phyloP scores from a whole-genome alignment of 805 yeast species.

The Candida peoriensis region DNA sequence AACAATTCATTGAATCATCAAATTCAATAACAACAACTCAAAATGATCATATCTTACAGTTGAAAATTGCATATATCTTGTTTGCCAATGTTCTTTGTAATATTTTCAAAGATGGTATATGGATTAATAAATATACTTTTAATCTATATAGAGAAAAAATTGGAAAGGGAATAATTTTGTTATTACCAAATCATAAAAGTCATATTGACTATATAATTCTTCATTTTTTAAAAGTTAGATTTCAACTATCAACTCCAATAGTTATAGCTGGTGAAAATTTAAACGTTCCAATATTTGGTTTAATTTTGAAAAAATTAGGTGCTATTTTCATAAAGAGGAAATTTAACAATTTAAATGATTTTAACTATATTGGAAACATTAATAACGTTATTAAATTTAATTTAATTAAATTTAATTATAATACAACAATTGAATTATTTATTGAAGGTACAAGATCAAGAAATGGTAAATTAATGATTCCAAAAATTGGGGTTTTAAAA shows the following conservation, averaged over 20 bases:
- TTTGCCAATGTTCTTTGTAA: conserved; percentile 13
- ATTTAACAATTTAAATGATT: conserved; percentile 13
- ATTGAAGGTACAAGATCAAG: conserved; percentile 22
- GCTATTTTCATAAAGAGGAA: conserved; percentile 20
- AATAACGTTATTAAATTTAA: conserved; percentile 7
- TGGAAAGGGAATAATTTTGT: conserved; percentile 1
- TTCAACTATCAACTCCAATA: conserved; percentile 16
- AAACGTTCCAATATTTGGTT: conserved; percentile 21
- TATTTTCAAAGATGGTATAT: conserved; percentile 21
- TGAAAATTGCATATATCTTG: conserved; percentile 14
- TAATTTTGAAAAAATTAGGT: conserved; percentile 13
- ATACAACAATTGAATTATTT: conserved; percentile 16
- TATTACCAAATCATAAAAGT: conserved; percentile 20
- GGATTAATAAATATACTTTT: conserved; percentile 15
- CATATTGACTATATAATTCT: conserved; percentile 22
- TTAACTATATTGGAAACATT: conserved; percentile 14
- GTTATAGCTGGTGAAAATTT: conserved; percentile 23
- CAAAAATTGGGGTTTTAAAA: conserved; percentile 20
- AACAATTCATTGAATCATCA: conserved; percentile 6
- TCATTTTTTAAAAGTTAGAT: conserved; percentile 15
- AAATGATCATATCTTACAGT: conserved; percentile 6
- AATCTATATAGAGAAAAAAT: conserved; percentile 7
- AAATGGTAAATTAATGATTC: conserved; percentile 21
- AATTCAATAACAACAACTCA: conserved; percentile 13
- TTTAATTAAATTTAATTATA: conserved; percentile 2